Conservation (phyloP, 208 protist species). For the Tetramitus jugosus region DNA sequence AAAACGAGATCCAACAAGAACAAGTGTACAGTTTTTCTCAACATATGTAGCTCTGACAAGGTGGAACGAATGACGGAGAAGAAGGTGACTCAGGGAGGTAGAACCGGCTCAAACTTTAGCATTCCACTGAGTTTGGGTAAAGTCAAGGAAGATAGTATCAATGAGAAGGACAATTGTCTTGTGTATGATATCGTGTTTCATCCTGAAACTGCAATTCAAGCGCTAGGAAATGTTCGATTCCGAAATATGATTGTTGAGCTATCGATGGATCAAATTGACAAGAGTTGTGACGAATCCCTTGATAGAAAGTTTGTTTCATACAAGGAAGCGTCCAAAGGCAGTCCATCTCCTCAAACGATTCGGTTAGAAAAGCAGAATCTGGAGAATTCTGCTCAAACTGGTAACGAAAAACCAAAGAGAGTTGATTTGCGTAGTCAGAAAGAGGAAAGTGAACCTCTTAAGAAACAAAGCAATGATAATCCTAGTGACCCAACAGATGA, state of each 20-base stretch:
- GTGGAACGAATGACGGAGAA: not conserved
- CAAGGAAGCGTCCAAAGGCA: too few species aligned
- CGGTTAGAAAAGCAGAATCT: too few species aligned
- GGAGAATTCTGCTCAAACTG: too few species aligned
- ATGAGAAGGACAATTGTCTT: not conserved
- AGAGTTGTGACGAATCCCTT: not conserved
- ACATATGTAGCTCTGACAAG: not conserved
- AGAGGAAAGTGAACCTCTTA: too few species aligned
- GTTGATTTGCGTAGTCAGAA: too few species aligned
- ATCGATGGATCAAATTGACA: not conserved
- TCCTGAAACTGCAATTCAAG: not conserved
- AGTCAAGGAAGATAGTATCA: not conserved
- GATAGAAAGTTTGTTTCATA: too few species aligned
- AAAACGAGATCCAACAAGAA: not conserved
- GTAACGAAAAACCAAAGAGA: too few species aligned
- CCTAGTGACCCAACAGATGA: not conserved
- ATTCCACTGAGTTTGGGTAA: not conserved
- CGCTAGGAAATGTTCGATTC: not conserved
- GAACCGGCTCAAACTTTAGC: not conserved
- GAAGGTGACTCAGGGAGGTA: not conserved
- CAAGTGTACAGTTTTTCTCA: not conserved
- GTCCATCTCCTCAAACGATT: not conserved
- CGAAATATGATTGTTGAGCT: not conserved
- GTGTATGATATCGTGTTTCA: not conserved
- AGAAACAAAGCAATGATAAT: too few species aligned